phyloP scores from a whole-genome alignment of 371 early-diverging fungal genomes.

The Mucor racemosus region DNA sequence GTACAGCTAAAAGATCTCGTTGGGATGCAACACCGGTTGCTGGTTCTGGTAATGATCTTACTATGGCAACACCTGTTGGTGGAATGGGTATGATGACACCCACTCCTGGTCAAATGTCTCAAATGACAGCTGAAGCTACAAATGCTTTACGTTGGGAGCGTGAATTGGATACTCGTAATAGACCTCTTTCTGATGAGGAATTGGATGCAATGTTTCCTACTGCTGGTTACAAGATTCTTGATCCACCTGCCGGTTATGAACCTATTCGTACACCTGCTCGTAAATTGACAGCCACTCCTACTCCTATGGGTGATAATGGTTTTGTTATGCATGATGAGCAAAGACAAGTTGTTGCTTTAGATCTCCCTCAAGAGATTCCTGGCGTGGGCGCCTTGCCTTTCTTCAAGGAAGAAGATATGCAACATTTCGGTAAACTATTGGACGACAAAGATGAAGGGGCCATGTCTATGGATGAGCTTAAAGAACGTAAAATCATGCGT shows the following conservation, averaged over 20 bases:
- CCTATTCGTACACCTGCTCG: conserved; percentile 97
- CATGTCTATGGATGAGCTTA: conserved; percentile 86
- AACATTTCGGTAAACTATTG: conserved; percentile 92
- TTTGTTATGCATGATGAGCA: conserved; percentile 88
- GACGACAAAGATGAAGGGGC: conserved; percentile 86
- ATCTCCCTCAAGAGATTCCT: conserved; percentile 86
- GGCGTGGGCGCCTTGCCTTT: conserved; percentile 91
- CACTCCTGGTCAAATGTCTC: conserved; percentile 57
- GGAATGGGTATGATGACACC: conserved; percentile 81
- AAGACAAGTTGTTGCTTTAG: conserved; percentile 59
- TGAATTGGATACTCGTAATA: conserved; percentile 88
- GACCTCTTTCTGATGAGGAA: conserved; percentile 89
- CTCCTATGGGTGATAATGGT: conserved; percentile 81
- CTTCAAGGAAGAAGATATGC: conserved; percentile 96
- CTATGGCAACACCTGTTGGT: conserved; percentile 77
- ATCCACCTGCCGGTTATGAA: conserved; percentile 86
- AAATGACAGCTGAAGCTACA: conserved; percentile 82
- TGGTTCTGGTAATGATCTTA: conserved; percentile 34
- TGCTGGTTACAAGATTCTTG: conserved; percentile 90
- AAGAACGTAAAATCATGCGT: conserved; percentile 96
- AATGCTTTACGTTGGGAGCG: conserved; percentile 81
- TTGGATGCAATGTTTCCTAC: conserved; percentile 92
- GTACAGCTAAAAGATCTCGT: conserved; percentile 63
- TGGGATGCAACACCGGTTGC: conserved; percentile 87
- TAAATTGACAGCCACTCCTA: conserved; percentile 93